Conservation (phyloP, 345 rosid species). For the Turnera subulata region DNA sequence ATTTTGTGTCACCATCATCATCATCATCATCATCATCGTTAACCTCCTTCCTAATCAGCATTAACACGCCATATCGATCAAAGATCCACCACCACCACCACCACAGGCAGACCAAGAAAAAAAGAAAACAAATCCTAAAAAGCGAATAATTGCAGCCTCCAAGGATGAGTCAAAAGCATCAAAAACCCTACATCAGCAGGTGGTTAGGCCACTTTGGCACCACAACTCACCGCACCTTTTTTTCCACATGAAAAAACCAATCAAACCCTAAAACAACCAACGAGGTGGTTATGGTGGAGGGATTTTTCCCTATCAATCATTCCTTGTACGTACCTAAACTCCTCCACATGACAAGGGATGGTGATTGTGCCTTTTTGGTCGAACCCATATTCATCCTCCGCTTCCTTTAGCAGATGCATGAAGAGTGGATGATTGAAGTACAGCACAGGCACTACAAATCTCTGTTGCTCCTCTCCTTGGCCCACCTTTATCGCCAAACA, state of each 20-base stretch:
- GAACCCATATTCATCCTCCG: constrained; percentile 31
- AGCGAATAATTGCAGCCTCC: neutral
- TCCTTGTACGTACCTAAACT: constrained; percentile 26
- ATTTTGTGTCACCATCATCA: constrained; percentile 16
- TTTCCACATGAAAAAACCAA: neutral
- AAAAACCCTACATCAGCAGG: neutral
- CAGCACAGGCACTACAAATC: constrained; percentile 29
- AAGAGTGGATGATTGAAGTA: constrained; percentile 31
- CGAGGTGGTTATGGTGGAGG: constrained; percentile 41
- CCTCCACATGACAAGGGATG: constrained; percentile 33
- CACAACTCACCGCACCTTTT: constrained; percentile 22
- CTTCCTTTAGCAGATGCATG: constrained; percentile 23
- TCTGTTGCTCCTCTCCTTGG: constrained; percentile 28
- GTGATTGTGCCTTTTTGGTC: constrained; percentile 29
- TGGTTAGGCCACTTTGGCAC: constrained; percentile 42
- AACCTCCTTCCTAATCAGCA: constrained; percentile 9
- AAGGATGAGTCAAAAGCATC: neutral
- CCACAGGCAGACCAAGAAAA: neutral
- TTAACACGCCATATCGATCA: constrained; percentile 9
- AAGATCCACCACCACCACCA: constrained; percentile 1
- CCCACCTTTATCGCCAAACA: constrained; percentile 32
- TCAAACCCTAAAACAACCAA: constrained; percentile 62
- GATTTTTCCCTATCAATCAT: constrained; percentile 60
- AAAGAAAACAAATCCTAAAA: neutral
- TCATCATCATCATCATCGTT: constrained; percentile 18